A percentile compares a stretch with the other conserved stretches of the same genome.
phyloP scores from a whole-genome alignment of 2,329 filamentous ascomycete species.

The Sclerotinia spermophila region DNA sequence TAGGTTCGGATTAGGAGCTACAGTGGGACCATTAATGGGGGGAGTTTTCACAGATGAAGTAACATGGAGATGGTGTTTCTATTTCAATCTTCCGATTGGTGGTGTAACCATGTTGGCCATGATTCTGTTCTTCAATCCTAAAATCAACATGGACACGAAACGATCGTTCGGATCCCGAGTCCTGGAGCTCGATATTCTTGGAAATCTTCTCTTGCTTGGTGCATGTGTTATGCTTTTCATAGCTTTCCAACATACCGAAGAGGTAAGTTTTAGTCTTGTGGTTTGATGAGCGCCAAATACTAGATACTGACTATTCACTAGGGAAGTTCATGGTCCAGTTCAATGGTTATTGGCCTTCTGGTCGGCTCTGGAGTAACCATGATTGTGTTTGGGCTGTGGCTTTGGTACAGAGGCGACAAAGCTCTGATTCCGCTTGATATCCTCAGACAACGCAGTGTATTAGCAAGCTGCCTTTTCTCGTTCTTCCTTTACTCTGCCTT shows the following conservation, averaged over 20 bases:
- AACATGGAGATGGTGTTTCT: slow-evolving; percentile 39
- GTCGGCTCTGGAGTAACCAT: slow-evolving; percentile 29
- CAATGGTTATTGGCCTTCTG: slow-evolving; percentile 37
- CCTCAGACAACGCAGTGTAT: slow-evolving; percentile 38
- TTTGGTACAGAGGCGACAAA: slow-evolving; percentile 42
- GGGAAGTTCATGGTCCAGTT: slow-evolving; percentile 30
- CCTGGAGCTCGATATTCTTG: slow-evolving; percentile 44
- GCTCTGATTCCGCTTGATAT: slow-evolving; percentile 47
- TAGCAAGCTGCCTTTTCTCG: slow-evolving; percentile 29
- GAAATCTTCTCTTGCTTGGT: slow-evolving; percentile 44
- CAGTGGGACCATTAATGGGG: slow-evolving; percentile 49
- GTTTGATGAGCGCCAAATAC: background rate
- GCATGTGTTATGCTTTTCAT: slow-evolving; percentile 41
- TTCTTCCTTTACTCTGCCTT: slow-evolving; percentile 23
- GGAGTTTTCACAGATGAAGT: slow-evolving; percentile 5
- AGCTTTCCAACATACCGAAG: slow-evolving; percentile 46
- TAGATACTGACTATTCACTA: slow-evolving; percentile 9
- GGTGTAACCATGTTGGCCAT: slow-evolving; percentile 24
- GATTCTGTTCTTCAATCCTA: background rate
- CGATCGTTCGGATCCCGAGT: slow-evolving; percentile 18
- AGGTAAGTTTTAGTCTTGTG: background rate
- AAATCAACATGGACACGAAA: background rate
- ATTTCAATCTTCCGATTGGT: slow-evolving; percentile 53
- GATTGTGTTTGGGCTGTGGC: slow-evolving; percentile 34
- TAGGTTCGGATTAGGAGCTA: slow-evolving; percentile 55